Base-by-base conservation (phyloP, 2,329 filamentous ascomycete species). In the Diaporthe ampelina region DNA sequence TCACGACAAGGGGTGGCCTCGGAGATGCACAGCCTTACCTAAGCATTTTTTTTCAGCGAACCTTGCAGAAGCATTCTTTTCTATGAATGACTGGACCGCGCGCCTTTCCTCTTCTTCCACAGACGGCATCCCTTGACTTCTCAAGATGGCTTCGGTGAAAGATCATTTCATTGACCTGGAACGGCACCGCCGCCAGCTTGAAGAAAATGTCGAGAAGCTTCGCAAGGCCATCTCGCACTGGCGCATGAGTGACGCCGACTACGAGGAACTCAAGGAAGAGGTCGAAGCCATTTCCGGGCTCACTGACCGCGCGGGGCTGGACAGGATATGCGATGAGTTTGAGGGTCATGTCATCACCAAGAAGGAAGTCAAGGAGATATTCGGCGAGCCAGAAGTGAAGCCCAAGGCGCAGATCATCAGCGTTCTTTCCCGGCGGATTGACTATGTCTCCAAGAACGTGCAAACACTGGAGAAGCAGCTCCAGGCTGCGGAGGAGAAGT, bases 221-320 rank as follows among this genome's bases (percentile, higher is more conserved):
- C 91, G 91, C 72, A 91, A 93, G 79, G 92, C 94, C 9, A 88
- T 98, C 70, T 91, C 92, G 76, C 93, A 97, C 85, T 99, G 96
- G 96, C 93, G 94, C 77, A 92, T 92, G 72, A 97, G 94, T 90
- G 95, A 97, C 81, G 91, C 94, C 63, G 96, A 98, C 82, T 98
- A 98, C 83, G 94, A 98, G 81, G 91, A 92, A 32, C 88, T 98
- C 76, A 95, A 94, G 81, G 94, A 97, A 81, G 94, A 97, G 79
- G 89, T 98, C 40, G 84, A 91, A 70, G 86, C 85, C 5, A 81
- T 92, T 35, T 82, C 87, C 48, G 81, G 86, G 56, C 84, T 86
- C 68, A 83, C 89, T 72, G 83, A 84, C 40, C 84, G 85, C 8
- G 83, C 89, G 24, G 88, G 91, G 37, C 88, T 95, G 37, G 84